A percentile compares a stretch with the other conserved stretches of the same genome.
Evolutionary conservation across 1,139 yeast species (phyloP).

Genomic region (Martiniozyma asiatica): DNA sequence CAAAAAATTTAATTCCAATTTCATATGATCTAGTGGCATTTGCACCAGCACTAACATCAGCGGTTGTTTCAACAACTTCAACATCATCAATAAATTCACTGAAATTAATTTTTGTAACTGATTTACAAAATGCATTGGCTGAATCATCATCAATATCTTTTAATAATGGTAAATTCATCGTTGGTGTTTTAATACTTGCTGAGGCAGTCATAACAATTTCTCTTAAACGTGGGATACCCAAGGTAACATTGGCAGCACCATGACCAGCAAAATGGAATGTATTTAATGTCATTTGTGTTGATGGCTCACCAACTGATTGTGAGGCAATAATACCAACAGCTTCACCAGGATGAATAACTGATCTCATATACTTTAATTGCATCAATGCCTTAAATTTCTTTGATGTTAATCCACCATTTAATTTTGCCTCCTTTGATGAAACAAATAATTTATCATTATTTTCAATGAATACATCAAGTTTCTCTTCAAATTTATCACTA

Average conservation of each 20-base stretch:
- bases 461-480: slow-evolving; percentile 59
- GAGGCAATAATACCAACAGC: slow-evolving; percentile 98
- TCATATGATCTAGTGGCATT: slow-evolving; percentile 60
- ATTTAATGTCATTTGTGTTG: slow-evolving; percentile 98
- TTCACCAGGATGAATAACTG: slow-evolving; percentile 92
- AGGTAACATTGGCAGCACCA: slow-evolving; percentile 98
- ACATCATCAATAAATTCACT: slow-evolving; percentile 86
- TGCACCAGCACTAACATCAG: slow-evolving; percentile 36
- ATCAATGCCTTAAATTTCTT: slow-evolving; percentile 91
- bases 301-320: slow-evolving; percentile 98
- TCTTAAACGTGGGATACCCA: slow-evolving; percentile 99
- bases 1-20: slow-evolving; percentile 65
- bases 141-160: slow-evolving; percentile 69
- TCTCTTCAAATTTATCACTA: slow-evolving; percentile 77
- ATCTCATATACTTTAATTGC: slow-evolving; percentile 98
- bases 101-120: slow-evolving; percentile 71
- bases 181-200: slow-evolving; percentile 90
- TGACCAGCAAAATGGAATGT: slow-evolving; percentile 99
- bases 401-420: slow-evolving; percentile 47
- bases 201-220: slow-evolving; percentile 99
- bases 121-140: slow-evolving; percentile 90
- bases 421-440: slow-evolving; percentile 34
- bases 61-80: slow-evolving; percentile 79
- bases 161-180: slow-evolving; percentile 85
- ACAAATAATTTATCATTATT: slow-evolving; percentile 43